These are phyloP conservation scores for Neurospora africana DNA, from an alignment of 495 filamentous ascomycete genomes.

Conservation along the genomic window DNA sequence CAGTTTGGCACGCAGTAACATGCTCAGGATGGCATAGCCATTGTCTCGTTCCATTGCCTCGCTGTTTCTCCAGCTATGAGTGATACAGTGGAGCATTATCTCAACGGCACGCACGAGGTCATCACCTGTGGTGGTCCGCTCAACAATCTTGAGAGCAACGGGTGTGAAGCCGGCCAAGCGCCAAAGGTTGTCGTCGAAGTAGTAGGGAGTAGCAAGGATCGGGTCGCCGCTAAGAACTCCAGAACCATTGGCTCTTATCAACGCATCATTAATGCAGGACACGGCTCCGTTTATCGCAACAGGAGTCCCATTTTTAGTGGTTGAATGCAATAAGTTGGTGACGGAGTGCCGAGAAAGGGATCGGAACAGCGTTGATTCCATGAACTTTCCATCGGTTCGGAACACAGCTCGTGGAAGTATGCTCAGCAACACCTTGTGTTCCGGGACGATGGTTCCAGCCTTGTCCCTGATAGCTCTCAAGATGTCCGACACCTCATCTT, in stretches of 20 bases:
- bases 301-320: conserved; percentile 60
- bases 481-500: conserved; percentile 87
- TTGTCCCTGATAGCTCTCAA: conserved; percentile 74
- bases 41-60: conserved; percentile 96
- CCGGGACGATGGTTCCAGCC: conserved; percentile 69
- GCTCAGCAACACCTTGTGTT: conserved; percentile 74
- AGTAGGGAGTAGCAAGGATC: conserved; percentile 65
- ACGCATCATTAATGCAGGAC: conserved; percentile 79
- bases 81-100: conserved; percentile 71
- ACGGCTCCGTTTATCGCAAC: conserved; percentile 82
- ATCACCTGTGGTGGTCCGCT: conserved; percentile 57
- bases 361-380: conserved; percentile 65
- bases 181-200: conserved; percentile 90
- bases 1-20: conserved; percentile 66
- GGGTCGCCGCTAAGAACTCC: conserved; percentile 76
- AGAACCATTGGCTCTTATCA: conserved; percentile 65
- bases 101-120: conserved; percentile 67
- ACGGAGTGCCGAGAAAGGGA: conserved; percentile 65
- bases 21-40: conserved; percentile 80
- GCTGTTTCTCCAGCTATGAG: conserved; percentile 91
- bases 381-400: conserved; percentile 60
- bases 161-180: conserved; percentile 78
- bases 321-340: conserved; percentile 59
- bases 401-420: conserved; percentile 69
- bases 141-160: conserved; percentile 71